Evolutionary conservation across 148 eudicot genomes (phyloP).

Genomic region (Rhododendron williamsianum): DNA sequence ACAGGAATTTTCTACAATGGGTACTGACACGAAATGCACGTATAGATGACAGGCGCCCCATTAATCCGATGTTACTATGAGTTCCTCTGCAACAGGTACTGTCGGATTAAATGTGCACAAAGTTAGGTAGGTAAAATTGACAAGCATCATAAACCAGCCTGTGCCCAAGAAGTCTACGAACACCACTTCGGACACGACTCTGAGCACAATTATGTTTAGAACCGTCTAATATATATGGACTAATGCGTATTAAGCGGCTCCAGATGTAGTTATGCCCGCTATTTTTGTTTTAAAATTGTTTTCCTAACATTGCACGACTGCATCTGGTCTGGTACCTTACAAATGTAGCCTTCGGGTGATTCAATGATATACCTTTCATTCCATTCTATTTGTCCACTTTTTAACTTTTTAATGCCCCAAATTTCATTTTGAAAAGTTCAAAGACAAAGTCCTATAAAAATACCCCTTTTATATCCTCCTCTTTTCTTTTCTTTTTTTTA

Average conservation of each 20-base stretch:
- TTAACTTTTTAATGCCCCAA: neutral
- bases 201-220: no score
- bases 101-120: neutral
- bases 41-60: neutral
- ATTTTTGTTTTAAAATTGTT: no score
- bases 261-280: rapidly evolving
- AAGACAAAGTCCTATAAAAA: neutral
- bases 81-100: neutral
- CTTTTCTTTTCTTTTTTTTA: neutral
- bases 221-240: no score
- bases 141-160: neutral
- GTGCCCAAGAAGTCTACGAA: no score
- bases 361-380: neutral
- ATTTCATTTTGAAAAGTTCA: neutral
- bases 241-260: neutral
- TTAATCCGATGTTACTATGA: neutral
- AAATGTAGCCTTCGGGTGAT: neutral
- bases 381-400: neutral
- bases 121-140: neutral
- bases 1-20: neutral
- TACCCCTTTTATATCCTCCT: neutral
- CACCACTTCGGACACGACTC: neutral
- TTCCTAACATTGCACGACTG: neutral
- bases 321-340: neutral
- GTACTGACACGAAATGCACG: neutral